Base-by-base conservation (phyloP, 129 eudicot genomes). In the Ambrosia trifida region DNA sequence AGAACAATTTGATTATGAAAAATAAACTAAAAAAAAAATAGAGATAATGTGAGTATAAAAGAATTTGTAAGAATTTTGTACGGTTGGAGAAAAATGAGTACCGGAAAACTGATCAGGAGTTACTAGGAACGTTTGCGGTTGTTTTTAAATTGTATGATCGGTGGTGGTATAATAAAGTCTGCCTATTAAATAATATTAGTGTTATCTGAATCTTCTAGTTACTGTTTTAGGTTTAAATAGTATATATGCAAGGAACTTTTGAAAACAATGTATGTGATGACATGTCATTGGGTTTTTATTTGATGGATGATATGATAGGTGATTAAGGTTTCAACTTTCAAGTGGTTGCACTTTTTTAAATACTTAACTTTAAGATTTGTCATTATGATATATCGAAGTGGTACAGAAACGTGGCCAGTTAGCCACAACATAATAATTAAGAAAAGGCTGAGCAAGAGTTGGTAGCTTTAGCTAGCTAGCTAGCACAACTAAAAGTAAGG, bases 401-500 rank as follows among this genome's bases (percentile, higher is more conserved):
- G 24, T 28, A 24, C 63, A 11, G 63, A 57, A 57, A 57, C 36
- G 13, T 24, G 63, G 17, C 63, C 28, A 4, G 12, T 57, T 57
- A 57, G 63, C 63, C 63, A 57, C 36, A 30, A 53, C 31, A 18
- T 8, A 12, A 12, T 2, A 12, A 60, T n/a, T 33, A 60, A 13
- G 65, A 33, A 13, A 24, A 24, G 28, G 28, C 28, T 24, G 1
- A 24, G 28, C 28, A 24, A 24, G 28, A 24, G 20, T 66, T 11
- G 68, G 58, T 74, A 74, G 60, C 66, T 65, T 31, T 54, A 30
- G 80, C 63, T 24, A 24, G 80, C 63, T 24, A 24, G 28, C 28
- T 24, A 68, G 45, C 46, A 68, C 19, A 36, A 24, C 28, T 24
- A 1, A 45, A 69, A 68, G 44, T 68, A 61, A 60, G 53, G 36